Percentiles rank a stretch among this genome's conserved stretches.
Conservation (phyloP, 2,329 filamentous ascomycete species). For the Aspergillus floridensis region DNA sequence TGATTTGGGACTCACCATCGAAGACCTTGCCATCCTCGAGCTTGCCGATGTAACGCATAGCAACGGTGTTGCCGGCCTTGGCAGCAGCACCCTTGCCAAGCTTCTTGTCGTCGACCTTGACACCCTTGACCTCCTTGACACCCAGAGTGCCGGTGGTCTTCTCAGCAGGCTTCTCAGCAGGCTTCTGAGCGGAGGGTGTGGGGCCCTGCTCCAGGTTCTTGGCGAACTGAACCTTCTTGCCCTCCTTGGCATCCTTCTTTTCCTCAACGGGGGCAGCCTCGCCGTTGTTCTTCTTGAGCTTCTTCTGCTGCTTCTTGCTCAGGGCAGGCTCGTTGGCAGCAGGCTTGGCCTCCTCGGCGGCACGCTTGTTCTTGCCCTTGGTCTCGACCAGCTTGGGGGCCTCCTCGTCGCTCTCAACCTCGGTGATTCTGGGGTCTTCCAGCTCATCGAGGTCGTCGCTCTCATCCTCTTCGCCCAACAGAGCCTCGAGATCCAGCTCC, state of each 20-base stretch:
- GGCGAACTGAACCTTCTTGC: conserved; percentile 97
- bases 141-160: conserved; percentile 60
- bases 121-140: conserved; percentile 78
- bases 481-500: conserved; percentile 63
- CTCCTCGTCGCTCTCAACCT: conserved; percentile 74
- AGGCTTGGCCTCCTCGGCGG: conserved; percentile 62
- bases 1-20: conserved; percentile 63
- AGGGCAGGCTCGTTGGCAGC: conserved; percentile 63
- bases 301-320: conserved; percentile 97
- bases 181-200: conserved; percentile 63
- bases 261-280: conserved; percentile 66
- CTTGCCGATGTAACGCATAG: conserved; percentile 98
- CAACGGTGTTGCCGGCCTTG: conserved; percentile 86
- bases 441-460: conserved; percentile 76
- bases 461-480: conserved; percentile 57
- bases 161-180: conserved; percentile 34
- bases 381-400: conserved; percentile 51
- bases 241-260: conserved; percentile 55
- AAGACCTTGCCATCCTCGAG: conserved; percentile 92
- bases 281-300: conserved; percentile 97
- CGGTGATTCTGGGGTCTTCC: conserved; percentile 75
- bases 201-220: conserved; percentile 98
- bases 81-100: conserved; percentile 76
- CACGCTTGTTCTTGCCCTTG: conserved; percentile 86
- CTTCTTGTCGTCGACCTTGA: conserved; percentile 95